Evolutionary conservation across 805 yeast genomes (phyloP), one percentile per base, ranked within the genome.

Genomic region (Monosporozyma servazzii): DNA sequence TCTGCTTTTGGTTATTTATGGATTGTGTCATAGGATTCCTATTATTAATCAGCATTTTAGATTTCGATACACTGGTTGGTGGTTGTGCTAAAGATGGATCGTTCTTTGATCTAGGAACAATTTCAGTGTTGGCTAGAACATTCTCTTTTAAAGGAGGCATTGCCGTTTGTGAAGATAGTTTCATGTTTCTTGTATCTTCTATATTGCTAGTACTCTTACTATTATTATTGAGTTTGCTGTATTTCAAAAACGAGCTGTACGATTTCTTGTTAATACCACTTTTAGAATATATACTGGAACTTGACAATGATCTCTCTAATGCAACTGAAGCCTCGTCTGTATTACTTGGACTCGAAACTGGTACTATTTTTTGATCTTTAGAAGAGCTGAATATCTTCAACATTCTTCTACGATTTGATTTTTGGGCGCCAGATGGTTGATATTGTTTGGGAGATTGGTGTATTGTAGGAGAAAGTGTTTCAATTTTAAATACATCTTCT

Each of bases 351-450:
- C 13, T 30, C 10, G 43, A 18, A 29, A 15, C 18, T 13, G 48
- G 40, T 15, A n/a, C 27, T 13, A 8, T 6, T 30, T 51, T 40
- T 31, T 39, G 48, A 30, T 51, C 55, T 30, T 53, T 55, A 6
- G 61, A 52, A 8, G 65, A 58, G 13, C 65, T 57, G 52, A 66
- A 66, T 6, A 66, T 61, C 48, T 64, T 65, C 33, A 66, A 51
- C 65, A 65, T 63, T 40, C 64, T 57, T 48, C 62, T 64, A 37
- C 59, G 61, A 13, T 64, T 54, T 8, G 63, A 61, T 46, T 63
- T 62, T 45, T 63, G 51, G 17, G 33, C 10, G 17, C 25, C 29
- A 29, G 33, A 29, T 9, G 17, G 23, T 44, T 44, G 36, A 17
- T 44, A n/a, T 27, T 27, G 20, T 27, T 42, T 17, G 29, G 36